Evolutionary conservation across 2,329 filamentous ascomycete genomes (phyloP), one percentile per base, ranked within the genome.

Genomic region (Trichoderma atrobrunneum): DNA sequence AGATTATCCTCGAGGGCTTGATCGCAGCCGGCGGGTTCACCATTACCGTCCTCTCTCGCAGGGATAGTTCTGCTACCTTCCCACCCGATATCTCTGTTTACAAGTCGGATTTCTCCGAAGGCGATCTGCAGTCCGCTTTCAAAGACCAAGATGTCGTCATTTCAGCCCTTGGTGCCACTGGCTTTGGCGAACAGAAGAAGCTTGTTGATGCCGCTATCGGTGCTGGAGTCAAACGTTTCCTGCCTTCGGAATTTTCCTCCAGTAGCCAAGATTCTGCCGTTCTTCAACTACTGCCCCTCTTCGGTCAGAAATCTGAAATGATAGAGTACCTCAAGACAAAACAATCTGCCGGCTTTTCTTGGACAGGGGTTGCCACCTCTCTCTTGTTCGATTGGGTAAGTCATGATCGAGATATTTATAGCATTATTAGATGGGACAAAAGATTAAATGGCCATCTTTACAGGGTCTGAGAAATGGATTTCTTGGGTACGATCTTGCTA

Each of bases 161-260:
- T 32, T 84, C 83, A 16, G 80, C 84, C 1, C 80, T 88, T 21
- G 83, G 81, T 18, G 76, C 86, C 7, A 56, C 73, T 10, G 72
- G 70, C 14, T 64, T 75, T 5, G 85, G 88, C 72, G 79, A 81
- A 21, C 87, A 89, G 74, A 79, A 81, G 36, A 81, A 81, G 34
- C 78, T 89, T 73, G 84, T 88, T 56, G 85, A 89, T 67, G 87
- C 87, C 1, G 84, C 86, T 26, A 80, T 87, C 28, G 80, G 81
- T 7, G 87, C 87, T 7, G 86, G 87, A 8, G 86, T 89, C 7
- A 82, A 85, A 74, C 82, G 86, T 26, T 87, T 88, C 78, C 79
- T 89, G 28, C 86, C 87, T 5, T 84, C 84, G 5, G 87, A 89
- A 72, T 89, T 84, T 64, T 75, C 72, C n/a, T 74, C 74, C 36